Evolutionary conservation across 2,329 filamentous ascomycete genomes (phyloP).

Genomic region (Amylocarpus encephaloides): DNA sequence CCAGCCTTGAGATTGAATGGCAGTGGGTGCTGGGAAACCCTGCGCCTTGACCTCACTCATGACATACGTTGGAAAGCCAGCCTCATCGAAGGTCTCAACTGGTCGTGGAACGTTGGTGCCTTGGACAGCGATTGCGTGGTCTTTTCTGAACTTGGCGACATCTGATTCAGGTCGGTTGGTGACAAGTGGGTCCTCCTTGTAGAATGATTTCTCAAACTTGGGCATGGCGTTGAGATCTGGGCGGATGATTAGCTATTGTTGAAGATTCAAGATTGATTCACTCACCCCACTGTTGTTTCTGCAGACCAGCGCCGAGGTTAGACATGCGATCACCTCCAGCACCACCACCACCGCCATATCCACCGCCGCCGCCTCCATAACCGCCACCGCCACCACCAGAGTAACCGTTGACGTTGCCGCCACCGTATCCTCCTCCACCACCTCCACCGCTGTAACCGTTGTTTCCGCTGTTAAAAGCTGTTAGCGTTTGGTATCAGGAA

Average conservation of each 20-base stretch:
- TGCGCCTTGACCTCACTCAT: constrained; percentile 98
- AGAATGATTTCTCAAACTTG: constrained; percentile 99
- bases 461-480: constrained; percentile 38
- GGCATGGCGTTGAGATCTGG: constrained; percentile 71
- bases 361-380: constrained; percentile 32
- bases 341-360: constrained; percentile 41
- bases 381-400: constrained; percentile 30
- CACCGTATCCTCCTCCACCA: constrained; percentile 34
- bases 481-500: constrained; percentile 32
- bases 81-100: constrained; percentile 95
- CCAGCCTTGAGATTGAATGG: constrained; percentile 98
- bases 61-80: constrained; percentile 92
- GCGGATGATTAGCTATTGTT: constrained; percentile 12
- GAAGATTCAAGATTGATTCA: constrained; percentile 6
- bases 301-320: constrained; percentile 78
- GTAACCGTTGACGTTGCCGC: constrained; percentile 33
- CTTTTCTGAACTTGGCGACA: constrained; percentile 80
- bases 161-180: constrained; percentile 67
- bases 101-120: constrained; percentile 82
- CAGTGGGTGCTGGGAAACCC: constrained; percentile 86
- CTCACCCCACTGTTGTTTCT: constrained; percentile 84
- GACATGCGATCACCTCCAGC: constrained; percentile 91
- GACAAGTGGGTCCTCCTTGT: constrained; percentile 88
- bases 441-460: constrained; percentile 43
- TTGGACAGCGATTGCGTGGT: constrained; percentile 76